Evolutionary conservation across 2,329 filamentous ascomycete species (phyloP).

Genomic region (Hymenoscyphus repandus): DNA sequence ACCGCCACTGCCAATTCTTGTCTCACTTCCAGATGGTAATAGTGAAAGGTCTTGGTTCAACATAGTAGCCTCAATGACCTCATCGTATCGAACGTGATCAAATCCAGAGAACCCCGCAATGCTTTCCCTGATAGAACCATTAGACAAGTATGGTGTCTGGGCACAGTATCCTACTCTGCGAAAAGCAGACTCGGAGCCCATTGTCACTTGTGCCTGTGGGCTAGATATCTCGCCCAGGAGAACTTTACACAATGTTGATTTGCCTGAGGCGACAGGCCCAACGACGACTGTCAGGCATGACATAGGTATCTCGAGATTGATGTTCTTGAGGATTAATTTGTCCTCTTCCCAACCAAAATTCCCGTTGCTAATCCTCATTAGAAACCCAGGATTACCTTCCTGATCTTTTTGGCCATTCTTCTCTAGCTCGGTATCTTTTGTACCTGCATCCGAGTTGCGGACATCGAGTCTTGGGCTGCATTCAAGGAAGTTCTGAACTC

Average conservation of each 20-base stretch:
- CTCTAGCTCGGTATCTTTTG: not conserved
- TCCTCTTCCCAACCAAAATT: conserved; percentile 8
- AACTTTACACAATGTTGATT: conserved; percentile 44
- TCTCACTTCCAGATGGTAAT: conserved; percentile 21
- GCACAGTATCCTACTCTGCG: conserved; percentile 35
- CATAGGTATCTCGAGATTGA: not conserved
- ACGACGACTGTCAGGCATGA: conserved; percentile 8
- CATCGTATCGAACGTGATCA: conserved; percentile 31
- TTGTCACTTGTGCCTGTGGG: conserved; percentile 24
- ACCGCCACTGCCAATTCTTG: conserved; percentile 20
- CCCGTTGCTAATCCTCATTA: not conserved
- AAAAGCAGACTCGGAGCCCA: not conserved
- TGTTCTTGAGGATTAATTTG: not conserved
- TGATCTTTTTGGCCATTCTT: not conserved
- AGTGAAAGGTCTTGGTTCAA: conserved; percentile 21
- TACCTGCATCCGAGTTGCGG: conserved; percentile 3
- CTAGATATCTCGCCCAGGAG: conserved; percentile 40
- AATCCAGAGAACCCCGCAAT: conserved; percentile 34
- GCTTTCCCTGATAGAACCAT: conserved; percentile 36
- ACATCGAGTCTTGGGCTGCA: conserved; percentile 4
- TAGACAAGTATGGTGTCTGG: conserved; percentile 40
- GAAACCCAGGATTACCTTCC: not conserved
- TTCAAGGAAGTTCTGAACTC: conserved; percentile 25
- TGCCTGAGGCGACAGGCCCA: conserved; percentile 47
- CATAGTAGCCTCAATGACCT: conserved; percentile 25